These are phyloP conservation scores for Priceomyces carsonii DNA, from an alignment of 805 yeast genomes.

Conservation along the genomic window DNA sequence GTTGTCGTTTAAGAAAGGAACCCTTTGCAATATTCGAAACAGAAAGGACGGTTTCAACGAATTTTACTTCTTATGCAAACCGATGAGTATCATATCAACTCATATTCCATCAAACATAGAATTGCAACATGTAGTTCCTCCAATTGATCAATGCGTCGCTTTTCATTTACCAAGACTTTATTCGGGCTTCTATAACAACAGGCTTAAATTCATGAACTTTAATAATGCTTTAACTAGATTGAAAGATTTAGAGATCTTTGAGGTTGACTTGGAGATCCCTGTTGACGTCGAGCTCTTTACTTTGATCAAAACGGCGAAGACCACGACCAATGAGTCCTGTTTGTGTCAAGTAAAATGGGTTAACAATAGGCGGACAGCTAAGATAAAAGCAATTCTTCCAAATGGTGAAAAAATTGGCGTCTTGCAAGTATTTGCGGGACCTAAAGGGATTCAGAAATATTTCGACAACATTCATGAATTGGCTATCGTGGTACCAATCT, in stretches of 20 bases:
- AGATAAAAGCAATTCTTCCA: constrained; percentile 82
- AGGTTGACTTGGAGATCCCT: constrained; percentile 74
- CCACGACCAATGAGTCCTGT: constrained; percentile 52
- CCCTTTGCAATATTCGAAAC: constrained; percentile 31
- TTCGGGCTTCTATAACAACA: constrained; percentile 70
- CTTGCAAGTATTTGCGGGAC: constrained; percentile 72
- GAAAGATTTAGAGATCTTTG: constrained; percentile 74
- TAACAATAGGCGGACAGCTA: constrained; percentile 60
- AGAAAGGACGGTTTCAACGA: constrained; percentile 36
- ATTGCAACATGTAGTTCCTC: constrained; percentile 86
- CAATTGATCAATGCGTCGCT: constrained; percentile 75
- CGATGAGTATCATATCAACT: constrained; percentile 73
- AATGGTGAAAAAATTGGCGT: constrained; percentile 67
- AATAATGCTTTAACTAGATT: constrained; percentile 76
- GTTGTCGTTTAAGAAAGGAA: constrained; percentile 37
- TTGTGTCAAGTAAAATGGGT: constrained; percentile 81
- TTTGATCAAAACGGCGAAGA: constrained; percentile 52
- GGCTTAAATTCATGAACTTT: constrained; percentile 62
- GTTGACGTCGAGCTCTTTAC: constrained; percentile 67
- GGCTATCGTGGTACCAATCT: constrained; percentile 71
- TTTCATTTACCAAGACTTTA: constrained; percentile 83
- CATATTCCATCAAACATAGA: constrained; percentile 81
- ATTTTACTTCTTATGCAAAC: constrained; percentile 78
- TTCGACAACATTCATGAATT: constrained; percentile 64
- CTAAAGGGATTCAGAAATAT: constrained; percentile 58